Conservation (phyloP, 805 yeast species). For the Saturnispora dispora region DNA sequence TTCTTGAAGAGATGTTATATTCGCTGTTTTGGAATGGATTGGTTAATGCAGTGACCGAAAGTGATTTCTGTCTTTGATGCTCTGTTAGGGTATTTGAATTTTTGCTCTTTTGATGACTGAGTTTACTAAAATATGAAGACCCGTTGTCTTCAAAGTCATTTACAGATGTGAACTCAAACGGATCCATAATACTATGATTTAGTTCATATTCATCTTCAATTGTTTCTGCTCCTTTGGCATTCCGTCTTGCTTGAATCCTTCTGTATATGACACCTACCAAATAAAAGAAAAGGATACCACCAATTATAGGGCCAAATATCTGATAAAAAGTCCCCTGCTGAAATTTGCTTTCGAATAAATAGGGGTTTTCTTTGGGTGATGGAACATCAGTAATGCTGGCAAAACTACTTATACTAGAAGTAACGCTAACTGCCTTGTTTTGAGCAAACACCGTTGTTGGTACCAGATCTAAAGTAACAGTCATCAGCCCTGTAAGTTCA, state of each 20-base stretch:
- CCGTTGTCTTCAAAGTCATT: not conserved
- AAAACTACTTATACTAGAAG: not conserved
- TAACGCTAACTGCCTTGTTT: not conserved
- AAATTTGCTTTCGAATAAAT: conserved; percentile 13
- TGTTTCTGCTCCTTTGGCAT: conserved; percentile 15
- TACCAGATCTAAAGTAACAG: not conserved
- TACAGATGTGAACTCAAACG: conserved; percentile 2
- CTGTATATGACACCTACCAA: conserved; percentile 16
- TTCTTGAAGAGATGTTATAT: not conserved
- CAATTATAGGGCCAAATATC: conserved; percentile 23
- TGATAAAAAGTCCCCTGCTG: conserved; percentile 23
- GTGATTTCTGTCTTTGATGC: not conserved
- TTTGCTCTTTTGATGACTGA: conserved; percentile 2
- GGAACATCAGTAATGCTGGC: conserved; percentile 6
- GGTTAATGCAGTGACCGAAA: not conserved
- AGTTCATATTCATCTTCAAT: conserved; percentile 14
- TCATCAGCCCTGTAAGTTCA: not conserved
- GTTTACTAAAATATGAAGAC: not conserved
- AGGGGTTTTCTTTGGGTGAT: conserved; percentile 16
- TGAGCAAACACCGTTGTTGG: not conserved
- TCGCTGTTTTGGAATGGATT: not conserved
- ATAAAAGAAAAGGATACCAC: conserved; percentile 17
- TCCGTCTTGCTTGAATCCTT: conserved; percentile 18
- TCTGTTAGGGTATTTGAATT: not conserved
- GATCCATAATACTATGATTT: conserved; percentile 2